phyloP scores from a whole-genome alignment of 768 basidiomycete genomes.

The Lepiota venenata region DNA sequence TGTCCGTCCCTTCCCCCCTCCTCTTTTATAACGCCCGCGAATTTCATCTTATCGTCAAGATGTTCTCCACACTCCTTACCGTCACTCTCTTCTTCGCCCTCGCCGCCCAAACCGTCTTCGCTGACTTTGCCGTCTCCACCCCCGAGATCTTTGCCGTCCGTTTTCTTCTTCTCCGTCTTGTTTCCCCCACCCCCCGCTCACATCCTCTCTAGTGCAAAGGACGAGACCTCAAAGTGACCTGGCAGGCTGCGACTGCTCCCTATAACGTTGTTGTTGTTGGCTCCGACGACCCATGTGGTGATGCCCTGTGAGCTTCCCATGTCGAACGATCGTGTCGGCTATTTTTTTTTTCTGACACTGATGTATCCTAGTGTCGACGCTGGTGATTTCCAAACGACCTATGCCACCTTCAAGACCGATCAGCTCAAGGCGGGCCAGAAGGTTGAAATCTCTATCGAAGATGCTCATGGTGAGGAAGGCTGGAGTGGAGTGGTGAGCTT shows the following conservation, averaged over 20 bases:
- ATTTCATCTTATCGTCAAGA: conserved; percentile 36
- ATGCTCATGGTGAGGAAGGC: conserved; percentile 52
- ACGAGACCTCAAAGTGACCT: conserved; percentile 41
- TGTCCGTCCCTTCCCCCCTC: conserved; percentile 15
- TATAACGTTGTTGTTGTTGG: conserved; percentile 59
- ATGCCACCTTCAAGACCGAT: conserved; percentile 40
- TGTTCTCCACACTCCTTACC: conserved; percentile 80
- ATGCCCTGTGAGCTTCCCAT: conserved; percentile 45
- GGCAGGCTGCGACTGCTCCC: conserved; percentile 43
- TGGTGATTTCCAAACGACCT: conserved; percentile 46
- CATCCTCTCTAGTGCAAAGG: conserved; percentile 43
- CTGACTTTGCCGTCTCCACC: conserved; percentile 50
- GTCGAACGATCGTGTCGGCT: neutral
- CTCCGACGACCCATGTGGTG: conserved; percentile 53
- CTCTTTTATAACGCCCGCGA: conserved; percentile 8
- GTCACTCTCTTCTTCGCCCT: conserved; percentile 62
- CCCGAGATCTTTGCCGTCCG: conserved; percentile 54
- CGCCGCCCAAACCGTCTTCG: conserved; percentile 47
- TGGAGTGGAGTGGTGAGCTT: conserved; percentile 61
- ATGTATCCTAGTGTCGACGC: conserved; percentile 48
- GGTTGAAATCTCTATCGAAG: conserved; percentile 51
- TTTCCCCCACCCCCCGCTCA: neutral
- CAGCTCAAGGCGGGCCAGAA: conserved; percentile 42
- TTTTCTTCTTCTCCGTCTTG: neutral
- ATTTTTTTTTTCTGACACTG: neutral